Percentiles rank a stretch among this genome's conserved stretches.
Evolutionary conservation across 331 rosid genomes (phyloP).

Genomic region (Pyrus hybrid): DNA sequence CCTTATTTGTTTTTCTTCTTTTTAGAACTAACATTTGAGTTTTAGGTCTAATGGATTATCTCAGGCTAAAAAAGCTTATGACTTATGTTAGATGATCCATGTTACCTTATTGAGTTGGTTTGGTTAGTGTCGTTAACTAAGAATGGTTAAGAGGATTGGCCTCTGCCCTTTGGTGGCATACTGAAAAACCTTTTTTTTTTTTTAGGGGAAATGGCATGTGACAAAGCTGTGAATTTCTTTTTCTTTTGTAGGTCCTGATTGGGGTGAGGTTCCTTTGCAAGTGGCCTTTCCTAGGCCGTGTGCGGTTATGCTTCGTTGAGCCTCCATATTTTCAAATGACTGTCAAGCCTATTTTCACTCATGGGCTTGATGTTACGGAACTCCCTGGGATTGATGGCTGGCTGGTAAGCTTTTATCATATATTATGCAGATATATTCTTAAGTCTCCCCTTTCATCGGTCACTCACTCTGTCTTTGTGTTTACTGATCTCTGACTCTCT

Average conservation of each 20-base stretch:
- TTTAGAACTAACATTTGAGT: background rate
- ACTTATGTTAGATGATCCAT: background rate
- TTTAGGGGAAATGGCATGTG: background rate
- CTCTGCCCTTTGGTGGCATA: background rate
- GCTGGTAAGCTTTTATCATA: constrained; percentile 52
- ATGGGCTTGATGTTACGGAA: constrained; percentile 86
- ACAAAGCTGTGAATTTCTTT: background rate
- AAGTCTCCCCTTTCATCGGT: background rate
- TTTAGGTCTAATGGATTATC: background rate
- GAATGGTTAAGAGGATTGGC: background rate
- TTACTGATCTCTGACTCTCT: background rate
- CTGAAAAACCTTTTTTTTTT: background rate
- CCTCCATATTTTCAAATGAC: constrained; percentile 99
- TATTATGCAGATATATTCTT: background rate
- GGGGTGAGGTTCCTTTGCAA: constrained; percentile 73
- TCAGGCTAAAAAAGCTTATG: background rate
- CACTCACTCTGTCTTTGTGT: background rate
- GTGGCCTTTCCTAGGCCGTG: constrained; percentile 84
- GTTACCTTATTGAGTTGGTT: background rate
- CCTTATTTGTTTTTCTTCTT: background rate
- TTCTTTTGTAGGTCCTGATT: constrained; percentile 57
- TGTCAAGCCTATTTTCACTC: constrained; percentile 79
- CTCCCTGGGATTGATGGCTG: constrained; percentile 98
- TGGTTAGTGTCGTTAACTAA: background rate
- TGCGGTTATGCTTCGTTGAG: constrained; percentile 87